phyloP scores from a whole-genome alignment of 495 filamentous ascomycete genomes.

The Trichocladium antarcticum region DNA sequence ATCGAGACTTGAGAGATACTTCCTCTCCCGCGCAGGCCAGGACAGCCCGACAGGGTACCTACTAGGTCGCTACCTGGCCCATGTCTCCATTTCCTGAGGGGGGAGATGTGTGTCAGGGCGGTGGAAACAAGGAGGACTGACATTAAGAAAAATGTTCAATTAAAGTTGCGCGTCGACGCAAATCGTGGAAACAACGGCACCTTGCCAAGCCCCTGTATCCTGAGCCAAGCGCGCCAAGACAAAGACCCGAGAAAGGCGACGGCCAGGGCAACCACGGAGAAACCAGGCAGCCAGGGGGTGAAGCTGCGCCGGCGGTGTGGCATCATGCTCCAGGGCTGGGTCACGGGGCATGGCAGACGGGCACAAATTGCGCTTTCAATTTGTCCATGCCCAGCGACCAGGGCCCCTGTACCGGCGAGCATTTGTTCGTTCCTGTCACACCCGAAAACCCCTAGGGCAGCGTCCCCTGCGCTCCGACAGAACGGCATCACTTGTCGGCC shows the following conservation, averaged over 20 bases:
- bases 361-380: conserved; percentile 12
- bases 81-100: too few species aligned
- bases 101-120: not conserved
- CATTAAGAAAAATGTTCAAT: conserved; percentile 10
- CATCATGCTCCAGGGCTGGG: conserved; percentile 12
- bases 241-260: conserved; percentile 3
- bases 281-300: not conserved
- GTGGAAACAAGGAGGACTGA: not conserved
- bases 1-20: conserved; percentile 6
- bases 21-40: not conserved
- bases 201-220: conserved; percentile 8
- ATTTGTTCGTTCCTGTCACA: conserved; percentile 1
- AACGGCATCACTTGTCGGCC: conserved; percentile 6
- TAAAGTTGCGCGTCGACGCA: conserved; percentile 2
- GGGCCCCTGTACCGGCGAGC: not conserved
- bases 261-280: not conserved
- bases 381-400: conserved; percentile 6
- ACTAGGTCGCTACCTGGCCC: not conserved
- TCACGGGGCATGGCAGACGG: conserved; percentile 23
- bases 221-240: conserved; percentile 3
- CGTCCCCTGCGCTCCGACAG: not conserved
- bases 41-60: not conserved
- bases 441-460: not conserved
- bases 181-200: conserved; percentile 1
- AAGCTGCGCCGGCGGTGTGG: conserved; percentile 25